Evolutionary conservation across 805 yeast species (phyloP), one percentile per base, ranked within the genome.

Genomic region (Candida ipomoeae): DNA sequence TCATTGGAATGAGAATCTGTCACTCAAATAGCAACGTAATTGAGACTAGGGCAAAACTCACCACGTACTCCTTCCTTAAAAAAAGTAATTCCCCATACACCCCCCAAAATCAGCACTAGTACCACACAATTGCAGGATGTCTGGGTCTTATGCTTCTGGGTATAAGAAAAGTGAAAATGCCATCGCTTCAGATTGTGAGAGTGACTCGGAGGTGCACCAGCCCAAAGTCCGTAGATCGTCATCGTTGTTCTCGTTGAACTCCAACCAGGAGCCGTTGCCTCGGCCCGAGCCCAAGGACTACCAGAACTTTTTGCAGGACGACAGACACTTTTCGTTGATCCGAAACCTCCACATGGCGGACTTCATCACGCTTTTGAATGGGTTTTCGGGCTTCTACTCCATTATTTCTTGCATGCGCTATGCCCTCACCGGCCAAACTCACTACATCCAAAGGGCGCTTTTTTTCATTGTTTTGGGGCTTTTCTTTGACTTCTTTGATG

Each of bases 401-500:
- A 85, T 92, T 56, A 78, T 94, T 39, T 85, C 95, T 40, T 88
- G 96, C 68, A 71, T 89, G 55, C 78, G 96, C 62, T 94, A 81
- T 67, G 82, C 91, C 5, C 73, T 83, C 47, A 87, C 92, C 2
- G 83, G 82, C 13, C 75, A 82, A 57, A 70, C 81, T 6, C 86
- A 83, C 62, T 86, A 87, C 65, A 80, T 84, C 32, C 92, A 87
- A 70, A 78, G 96, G 60, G 97, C 98, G 1, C 91, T 90, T 71
- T 83, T 86, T 57, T 89, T 87, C 70, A 89, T 90, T 40, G 77
- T 87, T n/a, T 74, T 92, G 58, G 99, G 99, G 5, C 80, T 92
- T 62, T 89, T 94, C 65, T 92, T 92, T 67, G 99, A 92, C 68
- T 90, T 94, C 66, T 87, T 94, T 66, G 99, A 94, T 66, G 99